A percentile compares a stretch with the other conserved stretches of the same genome.
Evolutionary conservation across 352 stramenopile species (phyloP).

Genomic region (Globisporangium camurandrum): DNA sequence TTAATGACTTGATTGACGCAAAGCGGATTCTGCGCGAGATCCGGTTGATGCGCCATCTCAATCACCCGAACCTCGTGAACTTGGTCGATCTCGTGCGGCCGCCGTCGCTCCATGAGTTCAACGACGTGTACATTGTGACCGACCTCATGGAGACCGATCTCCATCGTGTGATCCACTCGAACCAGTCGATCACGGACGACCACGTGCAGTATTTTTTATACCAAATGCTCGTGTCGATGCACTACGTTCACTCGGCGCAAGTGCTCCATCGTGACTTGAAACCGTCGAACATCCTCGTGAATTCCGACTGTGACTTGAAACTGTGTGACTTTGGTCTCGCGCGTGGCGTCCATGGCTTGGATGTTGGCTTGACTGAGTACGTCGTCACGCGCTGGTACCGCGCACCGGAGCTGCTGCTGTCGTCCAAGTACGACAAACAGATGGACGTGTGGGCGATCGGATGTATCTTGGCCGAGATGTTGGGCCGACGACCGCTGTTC

Average conservation of each 20-base stretch:
- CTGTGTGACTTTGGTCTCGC: slow-evolving; percentile 76
- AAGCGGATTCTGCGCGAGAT: slow-evolving; percentile 87
- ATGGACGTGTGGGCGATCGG: slow-evolving; percentile 86
- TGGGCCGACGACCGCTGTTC: slow-evolving; percentile 77
- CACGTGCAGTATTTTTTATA: slow-evolving; percentile 78
- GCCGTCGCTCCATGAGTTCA: slow-evolving; percentile 80
- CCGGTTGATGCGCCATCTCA: slow-evolving; percentile 82
- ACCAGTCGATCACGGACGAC: slow-evolving; percentile 74
- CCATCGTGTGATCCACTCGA: slow-evolving; percentile 75
- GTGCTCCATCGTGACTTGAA: slow-evolving; percentile 76
- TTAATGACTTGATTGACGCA: slow-evolving; percentile 83
- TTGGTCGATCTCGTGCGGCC: slow-evolving; percentile 72
- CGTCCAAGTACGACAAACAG: slow-evolving; percentile 86
- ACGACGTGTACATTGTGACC: slow-evolving; percentile 83
- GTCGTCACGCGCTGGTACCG: slow-evolving; percentile 91
- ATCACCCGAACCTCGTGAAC: slow-evolving; percentile 79
- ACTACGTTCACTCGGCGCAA: slow-evolving; percentile 75
- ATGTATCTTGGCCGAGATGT: slow-evolving; percentile 84
- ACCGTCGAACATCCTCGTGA: slow-evolving; percentile 74
- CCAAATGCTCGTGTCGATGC: slow-evolving; percentile 70
- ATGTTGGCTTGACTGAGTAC: slow-evolving; percentile 85
- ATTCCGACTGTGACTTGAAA: slow-evolving; percentile 77
- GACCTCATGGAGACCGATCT: slow-evolving; percentile 77
- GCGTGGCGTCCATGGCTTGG: slow-evolving; percentile 61
- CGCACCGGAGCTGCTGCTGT: slow-evolving; percentile 88